Evolutionary conservation across 768 basidiomycete genomes (phyloP), one percentile per base, ranked within the genome.

Genomic region (Hortiboletus flavorubellus): DNA sequence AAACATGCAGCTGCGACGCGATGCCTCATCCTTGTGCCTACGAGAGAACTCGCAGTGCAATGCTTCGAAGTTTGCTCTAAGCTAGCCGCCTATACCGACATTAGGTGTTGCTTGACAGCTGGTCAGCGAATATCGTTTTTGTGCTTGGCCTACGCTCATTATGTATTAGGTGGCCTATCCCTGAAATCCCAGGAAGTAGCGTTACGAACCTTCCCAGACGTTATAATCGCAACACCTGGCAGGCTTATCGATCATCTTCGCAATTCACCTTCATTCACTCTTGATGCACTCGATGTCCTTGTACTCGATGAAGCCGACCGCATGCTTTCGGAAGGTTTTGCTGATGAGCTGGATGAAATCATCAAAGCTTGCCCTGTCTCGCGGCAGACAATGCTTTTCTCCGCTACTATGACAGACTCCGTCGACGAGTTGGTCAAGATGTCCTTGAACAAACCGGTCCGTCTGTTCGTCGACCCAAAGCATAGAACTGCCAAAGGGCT

Each of bases 321-420:
- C 50, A 98, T 99, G 92, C 83, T 99, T 34, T 87, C 84, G 1
- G 91, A 94, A 70, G 97, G 95, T 29, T 99, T 98, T 74, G 85
- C 89, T 8, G 97, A 95, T 69, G 97, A 98, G 70, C 78, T 99
- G 34, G 76, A 83, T 16, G 97, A 99, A 73, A 97, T 99, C 63
- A 86, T 98, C 73, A 87, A 86, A 64, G 82, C 90, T 16, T 97
- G 94, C 68, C 94, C 94, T 2, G 72, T 72, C 21, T 88, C 89
- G 26, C 83, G 97, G 37, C 97, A 98, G 69, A 98, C 97, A 4
- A 96, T 99, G 93, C 79, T 99, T 37, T 99, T 99, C 73, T 97
- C 94, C 1, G 97, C 97, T 3, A 99, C 97, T 1, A 98, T 98
- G 90, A 98, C 95, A 5, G 97, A 99, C 71, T 89, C 90, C 2